Evolutionary conservation across 208 protist genomes (phyloP).

Genomic region (Wallacemonas sp.): DNA sequence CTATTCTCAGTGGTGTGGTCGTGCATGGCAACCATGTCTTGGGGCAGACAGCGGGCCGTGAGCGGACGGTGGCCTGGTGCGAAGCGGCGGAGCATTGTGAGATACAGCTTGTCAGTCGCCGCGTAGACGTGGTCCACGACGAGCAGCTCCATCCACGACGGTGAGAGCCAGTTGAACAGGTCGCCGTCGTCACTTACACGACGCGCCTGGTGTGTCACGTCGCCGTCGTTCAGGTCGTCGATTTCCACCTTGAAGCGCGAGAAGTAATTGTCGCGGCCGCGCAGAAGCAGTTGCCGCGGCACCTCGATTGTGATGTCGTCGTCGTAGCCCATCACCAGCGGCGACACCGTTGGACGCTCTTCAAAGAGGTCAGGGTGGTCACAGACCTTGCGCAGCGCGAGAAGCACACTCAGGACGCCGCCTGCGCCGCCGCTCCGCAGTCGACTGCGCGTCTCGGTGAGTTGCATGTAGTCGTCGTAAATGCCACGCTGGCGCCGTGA

Average conservation of each 20-base stretch:
- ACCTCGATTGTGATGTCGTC: slow-evolving; percentile 37
- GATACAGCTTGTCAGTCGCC: not conserved
- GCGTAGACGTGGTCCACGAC: slow-evolving; percentile 13
- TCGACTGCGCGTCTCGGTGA: slow-evolving; percentile 66
- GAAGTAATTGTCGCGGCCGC: slow-evolving; percentile 37
- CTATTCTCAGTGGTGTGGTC: no score
- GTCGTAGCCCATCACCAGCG: slow-evolving; percentile 56
- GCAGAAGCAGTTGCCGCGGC: slow-evolving; percentile 51
- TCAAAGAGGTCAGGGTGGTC: slow-evolving; percentile 98
- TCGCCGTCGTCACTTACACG: not conserved
- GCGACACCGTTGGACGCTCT: slow-evolving; percentile 70
- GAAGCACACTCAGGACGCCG: slow-evolving; percentile 93
- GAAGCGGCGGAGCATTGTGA: not conserved
- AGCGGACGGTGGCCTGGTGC: not conserved
- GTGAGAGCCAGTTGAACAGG: slow-evolving; percentile 13
- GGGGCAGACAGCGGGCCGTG: not conserved
- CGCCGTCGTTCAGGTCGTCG: slow-evolving; percentile 28
- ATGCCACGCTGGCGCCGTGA: slow-evolving; percentile 93
- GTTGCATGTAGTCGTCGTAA: slow-evolving; percentile 98
- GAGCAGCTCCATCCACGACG: slow-evolving; percentile 1
- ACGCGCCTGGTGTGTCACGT: not conserved
- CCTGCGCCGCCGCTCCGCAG: slow-evolving; percentile 65
- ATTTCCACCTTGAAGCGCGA: slow-evolving; percentile 3
- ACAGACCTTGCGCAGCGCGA: slow-evolving; percentile 98
- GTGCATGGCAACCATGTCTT: slow-evolving; percentile 2